phyloP scores from a whole-genome alignment of 352 stramenopile genomes.

The Pythium scleroteichum region DNA sequence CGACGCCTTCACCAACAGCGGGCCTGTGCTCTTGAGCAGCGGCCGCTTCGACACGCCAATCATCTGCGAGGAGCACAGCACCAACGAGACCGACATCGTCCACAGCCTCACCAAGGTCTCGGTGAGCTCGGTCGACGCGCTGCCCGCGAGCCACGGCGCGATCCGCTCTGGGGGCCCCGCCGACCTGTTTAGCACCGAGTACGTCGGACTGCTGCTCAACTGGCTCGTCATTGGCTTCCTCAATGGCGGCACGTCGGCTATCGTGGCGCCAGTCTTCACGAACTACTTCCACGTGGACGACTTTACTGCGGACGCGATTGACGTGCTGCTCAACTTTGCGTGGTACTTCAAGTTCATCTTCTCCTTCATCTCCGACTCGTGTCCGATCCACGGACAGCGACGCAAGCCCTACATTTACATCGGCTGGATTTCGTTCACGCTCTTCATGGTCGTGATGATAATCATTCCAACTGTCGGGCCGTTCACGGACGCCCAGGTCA shows the following conservation, averaged over 20 bases:
- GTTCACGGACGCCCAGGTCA: conserved; percentile 1
- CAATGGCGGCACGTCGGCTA: conserved; percentile 20
- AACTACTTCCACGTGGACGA: conserved; percentile 15
- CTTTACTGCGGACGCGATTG: neutral
- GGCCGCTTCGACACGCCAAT: conserved; percentile 7
- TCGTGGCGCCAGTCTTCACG: conserved; percentile 26
- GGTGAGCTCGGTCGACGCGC: conserved; percentile 13
- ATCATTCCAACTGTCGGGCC: neutral
- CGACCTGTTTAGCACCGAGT: conserved; percentile 23
- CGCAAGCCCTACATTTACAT: conserved; percentile 35
- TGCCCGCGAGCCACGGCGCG: conserved; percentile 14
- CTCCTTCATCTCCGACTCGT: conserved; percentile 24
- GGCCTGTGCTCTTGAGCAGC: conserved; percentile 1
- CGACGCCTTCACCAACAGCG: conserved; percentile 1
- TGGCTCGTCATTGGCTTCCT: conserved; percentile 33
- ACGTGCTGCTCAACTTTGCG: conserved; percentile 9
- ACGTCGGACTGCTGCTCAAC: conserved; percentile 31
- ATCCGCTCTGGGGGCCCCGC: conserved; percentile 22
- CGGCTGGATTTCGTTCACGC: conserved; percentile 9
- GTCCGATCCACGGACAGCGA: conserved; percentile 21
- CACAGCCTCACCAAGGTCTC: neutral
- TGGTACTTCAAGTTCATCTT: conserved; percentile 26
- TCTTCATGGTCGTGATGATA: conserved; percentile 15
- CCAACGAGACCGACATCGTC: neutral
- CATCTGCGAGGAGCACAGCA: conserved; percentile 7